A percentile compares a stretch with the other conserved stretches of the same genome.
Evolutionary conservation across 805 yeast genomes (phyloP).

Genomic region (Millerozyma acaciae): DNA sequence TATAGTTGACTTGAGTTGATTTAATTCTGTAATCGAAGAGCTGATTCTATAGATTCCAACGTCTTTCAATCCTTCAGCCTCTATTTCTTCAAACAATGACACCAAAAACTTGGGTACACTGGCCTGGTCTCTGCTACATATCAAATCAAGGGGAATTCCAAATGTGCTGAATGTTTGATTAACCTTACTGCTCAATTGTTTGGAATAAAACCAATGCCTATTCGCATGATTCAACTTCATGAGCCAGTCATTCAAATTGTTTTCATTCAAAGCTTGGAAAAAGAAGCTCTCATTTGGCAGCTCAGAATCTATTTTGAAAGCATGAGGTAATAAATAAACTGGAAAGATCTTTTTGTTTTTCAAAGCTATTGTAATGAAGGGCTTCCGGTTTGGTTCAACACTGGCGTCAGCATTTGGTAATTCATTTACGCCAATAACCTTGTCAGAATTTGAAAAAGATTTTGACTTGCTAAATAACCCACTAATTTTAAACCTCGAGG

Average conservation of each 20-base stretch:
- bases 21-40: conserved; percentile 47
- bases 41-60: conserved; percentile 82
- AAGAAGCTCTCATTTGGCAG: conserved; percentile 49
- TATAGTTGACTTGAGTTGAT: conserved; percentile 39
- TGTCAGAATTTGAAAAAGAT: conserved; percentile 54
- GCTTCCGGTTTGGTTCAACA: conserved; percentile 47
- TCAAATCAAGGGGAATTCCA: conserved; percentile 78
- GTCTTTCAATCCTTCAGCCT: conserved; percentile 82
- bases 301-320: conserved; percentile 47
- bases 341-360: conserved; percentile 47
- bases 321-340: conserved; percentile 45
- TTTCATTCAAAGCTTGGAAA: conserved; percentile 61
- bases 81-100: conserved; percentile 69
- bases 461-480: conserved; percentile 55
- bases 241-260: conserved; percentile 75
- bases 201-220: conserved; percentile 54
- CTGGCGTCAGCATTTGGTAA: conserved; percentile 51
- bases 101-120: conserved; percentile 63
- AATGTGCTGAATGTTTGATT: conserved; percentile 46
- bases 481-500: conserved; percentile 48
- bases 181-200: conserved; percentile 23
- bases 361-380: conserved; percentile 45
- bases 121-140: conserved; percentile 69
- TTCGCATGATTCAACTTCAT: conserved; percentile 43
- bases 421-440: conserved; percentile 46